Evolutionary conservation across 1,284 basidiomycete species (phyloP), one percentile per base, ranked within the genome.

Genomic region (Marasmius oreades): DNA sequence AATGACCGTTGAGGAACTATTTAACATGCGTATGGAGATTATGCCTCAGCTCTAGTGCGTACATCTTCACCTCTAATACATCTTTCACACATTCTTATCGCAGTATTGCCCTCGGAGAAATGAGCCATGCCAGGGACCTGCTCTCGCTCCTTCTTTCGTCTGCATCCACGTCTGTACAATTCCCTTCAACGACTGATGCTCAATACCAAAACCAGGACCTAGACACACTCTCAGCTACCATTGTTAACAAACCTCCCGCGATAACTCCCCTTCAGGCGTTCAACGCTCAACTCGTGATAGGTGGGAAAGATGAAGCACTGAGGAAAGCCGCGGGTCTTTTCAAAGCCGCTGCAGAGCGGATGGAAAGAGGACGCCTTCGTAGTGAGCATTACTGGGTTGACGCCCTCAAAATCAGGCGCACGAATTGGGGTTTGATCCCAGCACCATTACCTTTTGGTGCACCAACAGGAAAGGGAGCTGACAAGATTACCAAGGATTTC

Each of bases 311-410:
- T 58, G 84, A 85, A 64, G 83, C 88, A 0, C 70, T 92, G 36
- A 74, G 90, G 58, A 84, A 86, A 60, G 90, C 90, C 26, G 79
- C 86, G 0, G 74, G 77, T 55, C 72, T 90, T 1, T 86, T 92
- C 61, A 88, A 83, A 62, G 68, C 73, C 31, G 89, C 88, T 4
- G 84, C 88, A 11, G 77, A 81, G 51, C 79, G 80, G 50, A 82
- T 91, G 71, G 88, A 90, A 64, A 75, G 80, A 46, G 76, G 81
- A 20, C 74, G 85, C 34, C 61, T 80, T 12, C 74, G 78, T 39
- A 80, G 82, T 31, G 88, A 90, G 65, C 80, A 76, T 58, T 92
- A 91, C 63, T 92, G 90, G 90, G 73, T 83, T 6, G 82, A 92
- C 66, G 90, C 90, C 5, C 75, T 92, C 51, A 86, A 81, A 64